A percentile compares a stretch with the other conserved stretches of the same genome.
These are phyloP conservation scores for Tetracladium setigerum DNA, from an alignment of 495 filamentous ascomycete genomes.

Conservation along the genomic window DNA sequence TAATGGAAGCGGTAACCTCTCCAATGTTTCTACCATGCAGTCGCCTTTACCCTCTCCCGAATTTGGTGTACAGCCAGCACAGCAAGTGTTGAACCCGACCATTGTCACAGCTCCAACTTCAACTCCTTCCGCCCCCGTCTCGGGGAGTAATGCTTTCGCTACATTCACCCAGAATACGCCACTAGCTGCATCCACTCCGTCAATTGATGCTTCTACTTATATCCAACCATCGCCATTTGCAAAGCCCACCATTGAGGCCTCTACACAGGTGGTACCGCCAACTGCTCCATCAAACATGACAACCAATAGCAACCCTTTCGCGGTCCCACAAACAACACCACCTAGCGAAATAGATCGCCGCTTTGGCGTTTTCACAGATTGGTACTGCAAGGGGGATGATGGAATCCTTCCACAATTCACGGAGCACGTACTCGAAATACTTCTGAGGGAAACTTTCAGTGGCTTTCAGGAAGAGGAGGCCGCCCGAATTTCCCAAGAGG, in stretches of 20 bases:
- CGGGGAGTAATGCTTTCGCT: no score
- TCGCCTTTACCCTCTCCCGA: background rate
- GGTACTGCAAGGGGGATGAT: conserved; percentile 14
- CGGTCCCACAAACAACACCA: background rate
- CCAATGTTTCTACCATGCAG: background rate
- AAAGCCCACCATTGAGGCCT: no score
- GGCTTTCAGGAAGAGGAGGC: conserved; percentile 28
- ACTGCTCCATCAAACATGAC: background rate
- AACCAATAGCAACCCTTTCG: background rate
- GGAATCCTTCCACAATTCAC: conserved; percentile 24
- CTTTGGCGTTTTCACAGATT: conserved; percentile 8
- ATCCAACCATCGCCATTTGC: no score
- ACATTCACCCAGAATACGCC: no score
- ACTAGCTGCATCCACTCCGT: no score
- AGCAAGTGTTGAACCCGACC: background rate
- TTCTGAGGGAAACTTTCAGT: conserved; percentile 26
- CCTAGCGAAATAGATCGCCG: background rate
- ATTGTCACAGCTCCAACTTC: no score
- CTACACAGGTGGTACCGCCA: no score
- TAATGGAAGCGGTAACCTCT: no score
- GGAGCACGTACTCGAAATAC: conserved; percentile 24
- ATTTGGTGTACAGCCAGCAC: background rate
- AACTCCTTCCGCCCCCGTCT: no score
- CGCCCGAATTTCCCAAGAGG: conserved; percentile 29
- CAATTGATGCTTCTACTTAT: no score